phyloP scores from a whole-genome alignment of 2,329 filamentous ascomycete genomes.

The Colletotrichum siamense region DNA sequence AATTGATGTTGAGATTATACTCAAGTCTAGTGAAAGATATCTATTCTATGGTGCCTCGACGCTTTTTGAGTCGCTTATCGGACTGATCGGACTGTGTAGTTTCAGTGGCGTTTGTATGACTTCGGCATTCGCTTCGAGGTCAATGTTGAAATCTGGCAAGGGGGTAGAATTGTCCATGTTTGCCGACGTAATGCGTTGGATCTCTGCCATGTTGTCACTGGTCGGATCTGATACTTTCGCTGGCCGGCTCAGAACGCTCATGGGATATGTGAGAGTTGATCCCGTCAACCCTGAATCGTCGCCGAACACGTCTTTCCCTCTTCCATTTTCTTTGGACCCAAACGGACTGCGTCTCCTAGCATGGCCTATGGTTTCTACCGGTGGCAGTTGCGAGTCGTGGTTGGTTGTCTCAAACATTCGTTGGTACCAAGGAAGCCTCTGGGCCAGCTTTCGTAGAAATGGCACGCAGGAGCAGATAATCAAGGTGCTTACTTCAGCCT shows the following conservation, averaged over 20 bases:
- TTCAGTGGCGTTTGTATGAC: background rate
- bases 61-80: background rate
- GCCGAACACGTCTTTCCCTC: background rate
- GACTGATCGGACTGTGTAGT: background rate
- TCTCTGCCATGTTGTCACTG: background rate
- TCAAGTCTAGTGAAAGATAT: background rate
- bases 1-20: background rate
- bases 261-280: background rate
- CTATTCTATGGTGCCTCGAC: background rate
- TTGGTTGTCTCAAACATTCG: conserved; percentile 28
- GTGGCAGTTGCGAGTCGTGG: background rate
- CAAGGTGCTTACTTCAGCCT: conserved; percentile 32
- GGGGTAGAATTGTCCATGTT: accelerated
- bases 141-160: background rate
- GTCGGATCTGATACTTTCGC: background rate
- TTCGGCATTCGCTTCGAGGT: background rate
- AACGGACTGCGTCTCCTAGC: background rate
- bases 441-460: conserved; percentile 30
- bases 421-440: conserved; percentile 31
- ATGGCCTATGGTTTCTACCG: background rate
- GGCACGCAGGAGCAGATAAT: conserved; percentile 35
- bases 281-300: background rate
- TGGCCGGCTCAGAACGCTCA: background rate
- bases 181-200: background rate
- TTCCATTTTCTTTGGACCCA: background rate